Conservation (phyloP, 495 filamentous ascomycete species). For the Physcia stellaris region DNA sequence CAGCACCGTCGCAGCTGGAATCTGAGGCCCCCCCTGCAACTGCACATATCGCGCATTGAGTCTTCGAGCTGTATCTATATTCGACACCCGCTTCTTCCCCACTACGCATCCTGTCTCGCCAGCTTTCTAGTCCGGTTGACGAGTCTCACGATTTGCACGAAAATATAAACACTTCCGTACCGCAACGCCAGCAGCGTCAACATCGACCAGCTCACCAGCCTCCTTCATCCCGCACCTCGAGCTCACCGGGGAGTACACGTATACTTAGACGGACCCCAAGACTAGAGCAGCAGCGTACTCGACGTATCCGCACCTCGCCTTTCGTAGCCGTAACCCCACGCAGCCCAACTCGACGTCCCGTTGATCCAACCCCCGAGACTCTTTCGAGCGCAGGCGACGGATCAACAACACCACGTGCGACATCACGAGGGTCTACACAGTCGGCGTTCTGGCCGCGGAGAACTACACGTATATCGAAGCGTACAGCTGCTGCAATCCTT, state of each 20-base stretch:
- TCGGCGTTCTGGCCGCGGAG: conserved; percentile 39
- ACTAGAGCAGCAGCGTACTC: conserved; percentile 25
- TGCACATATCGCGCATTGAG: no score
- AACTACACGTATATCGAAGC: conserved; percentile 44
- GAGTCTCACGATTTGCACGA: conserved; percentile 49
- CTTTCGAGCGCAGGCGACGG: conserved; percentile 16
- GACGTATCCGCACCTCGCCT: conserved; percentile 16
- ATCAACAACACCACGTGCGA: conserved; percentile 17
- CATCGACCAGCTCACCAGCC: conserved; percentile 19
- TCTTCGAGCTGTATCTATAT: conserved; percentile 6
- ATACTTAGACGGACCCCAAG: conserved; percentile 36
- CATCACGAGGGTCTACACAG: conserved; percentile 12
- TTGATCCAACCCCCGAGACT: conserved; percentile 13
- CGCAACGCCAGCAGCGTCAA: conserved; percentile 45
- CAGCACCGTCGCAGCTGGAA: no score
- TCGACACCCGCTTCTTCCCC: conserved; percentile 2
- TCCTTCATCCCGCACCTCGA: conserved; percentile 31
- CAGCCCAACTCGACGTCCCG: conserved; percentile 22
- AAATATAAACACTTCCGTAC: conserved; percentile 35
- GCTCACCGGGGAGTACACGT: conserved; percentile 34
- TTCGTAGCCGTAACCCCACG: conserved; percentile 17
- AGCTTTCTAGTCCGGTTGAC: conserved; percentile 27
- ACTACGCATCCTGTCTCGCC: conserved; percentile 10
- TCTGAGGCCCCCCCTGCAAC: no score
- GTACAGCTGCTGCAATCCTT: conserved; percentile 67